A percentile compares a stretch with the other conserved stretches of the same genome.
Evolutionary conservation across 495 filamentous ascomycete species (phyloP).

Genomic region (Parmelia sp.): DNA sequence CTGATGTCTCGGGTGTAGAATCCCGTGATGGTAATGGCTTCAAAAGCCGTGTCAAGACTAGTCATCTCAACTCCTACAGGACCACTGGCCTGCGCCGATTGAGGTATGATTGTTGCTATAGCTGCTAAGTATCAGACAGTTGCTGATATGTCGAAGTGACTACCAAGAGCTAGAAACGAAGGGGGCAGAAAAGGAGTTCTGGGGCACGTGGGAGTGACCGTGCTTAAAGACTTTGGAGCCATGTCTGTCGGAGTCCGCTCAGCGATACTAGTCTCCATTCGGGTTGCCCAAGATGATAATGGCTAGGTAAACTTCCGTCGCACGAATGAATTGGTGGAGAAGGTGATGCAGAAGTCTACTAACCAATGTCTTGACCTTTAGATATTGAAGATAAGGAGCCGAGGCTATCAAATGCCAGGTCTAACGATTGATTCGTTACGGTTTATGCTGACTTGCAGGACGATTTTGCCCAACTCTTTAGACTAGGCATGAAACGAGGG

Average conservation of each 20-base stretch:
- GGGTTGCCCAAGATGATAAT: background rate
- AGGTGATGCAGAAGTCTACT: background rate
- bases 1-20: background rate
- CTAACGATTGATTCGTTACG: background rate
- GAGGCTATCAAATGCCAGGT: no score
- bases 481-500: no score
- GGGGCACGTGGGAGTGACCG: no score
- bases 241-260: background rate
- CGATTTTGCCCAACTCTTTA: no score
- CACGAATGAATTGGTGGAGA: background rate
- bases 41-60: background rate
- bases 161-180: background rate
- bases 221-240: background rate
- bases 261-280: background rate
- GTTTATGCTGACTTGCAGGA: background rate
- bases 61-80: background rate
- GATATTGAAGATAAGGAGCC: background rate
- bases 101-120: no score
- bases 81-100: background rate
- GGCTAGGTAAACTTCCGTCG: background rate
- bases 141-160: background rate
- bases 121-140: background rate
- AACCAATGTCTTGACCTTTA: no score
- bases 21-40: constrained; percentile 2
- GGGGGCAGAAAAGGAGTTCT: no score